Evolutionary conservation across 2,329 filamentous ascomycete genomes (phyloP).

Genomic region (Cytospora mali): DNA sequence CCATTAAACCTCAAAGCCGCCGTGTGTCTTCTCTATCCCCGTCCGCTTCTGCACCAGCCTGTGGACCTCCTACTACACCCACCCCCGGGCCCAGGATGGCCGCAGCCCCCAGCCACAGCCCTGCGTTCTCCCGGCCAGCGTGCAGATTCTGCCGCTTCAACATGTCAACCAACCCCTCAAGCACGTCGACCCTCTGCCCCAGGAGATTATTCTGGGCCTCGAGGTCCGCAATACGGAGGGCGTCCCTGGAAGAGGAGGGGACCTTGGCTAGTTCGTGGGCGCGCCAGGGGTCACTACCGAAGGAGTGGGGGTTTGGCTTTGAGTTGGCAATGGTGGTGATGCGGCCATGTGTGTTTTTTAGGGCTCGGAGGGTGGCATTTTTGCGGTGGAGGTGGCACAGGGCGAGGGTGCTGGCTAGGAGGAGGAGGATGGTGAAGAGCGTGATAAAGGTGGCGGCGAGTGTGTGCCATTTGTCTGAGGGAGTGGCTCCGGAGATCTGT

Average conservation of each 20-base stretch:
- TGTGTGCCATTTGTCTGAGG: background rate
- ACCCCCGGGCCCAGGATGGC: conserved; percentile 3
- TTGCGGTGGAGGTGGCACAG: background rate
- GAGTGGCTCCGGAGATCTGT: background rate
- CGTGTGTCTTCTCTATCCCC: no score
- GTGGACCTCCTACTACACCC: conserved; percentile 3
- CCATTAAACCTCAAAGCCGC: background rate
- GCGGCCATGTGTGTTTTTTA: background rate
- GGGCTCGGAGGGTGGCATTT: background rate
- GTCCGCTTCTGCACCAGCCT: background rate
- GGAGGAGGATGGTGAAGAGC: background rate
- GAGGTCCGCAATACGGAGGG: conserved; percentile 3
- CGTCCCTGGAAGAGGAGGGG: background rate
- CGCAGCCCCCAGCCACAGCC: background rate
- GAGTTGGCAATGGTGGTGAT: background rate
- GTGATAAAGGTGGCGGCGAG: conserved; percentile 9
- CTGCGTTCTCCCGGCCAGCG: background rate
- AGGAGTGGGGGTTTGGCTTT: conserved; percentile 14
- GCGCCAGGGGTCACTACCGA: conserved; percentile 5
- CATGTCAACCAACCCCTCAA: background rate
- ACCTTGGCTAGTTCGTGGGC: background rate
- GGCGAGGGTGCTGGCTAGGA: background rate
- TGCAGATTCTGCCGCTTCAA: background rate
- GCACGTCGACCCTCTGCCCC: background rate
- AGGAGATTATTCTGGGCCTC: conserved; percentile 1